phyloP scores from a whole-genome alignment of 495 filamentous ascomycete genomes.

The Margaritispora aquatica region DNA sequence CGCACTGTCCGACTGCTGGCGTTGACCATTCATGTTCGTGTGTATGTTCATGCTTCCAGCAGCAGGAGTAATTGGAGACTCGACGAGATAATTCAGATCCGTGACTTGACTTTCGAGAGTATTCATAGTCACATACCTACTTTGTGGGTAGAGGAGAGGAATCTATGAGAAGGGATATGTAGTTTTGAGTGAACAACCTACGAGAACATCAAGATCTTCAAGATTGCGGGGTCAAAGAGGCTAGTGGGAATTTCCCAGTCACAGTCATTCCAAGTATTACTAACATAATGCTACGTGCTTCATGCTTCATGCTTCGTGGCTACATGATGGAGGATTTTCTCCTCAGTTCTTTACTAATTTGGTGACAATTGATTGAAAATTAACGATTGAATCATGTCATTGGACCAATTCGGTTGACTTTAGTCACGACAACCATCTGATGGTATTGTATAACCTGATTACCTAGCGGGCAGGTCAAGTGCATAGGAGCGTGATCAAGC shows the following conservation, averaged over 20 bases:
- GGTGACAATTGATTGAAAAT: too few species aligned
- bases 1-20: conserved; percentile 23
- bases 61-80: conserved; percentile 22
- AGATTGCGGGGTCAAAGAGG: not conserved
- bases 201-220: not conserved
- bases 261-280: not conserved
- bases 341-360: too few species aligned
- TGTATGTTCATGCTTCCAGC: conserved; percentile 14
- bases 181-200: not conserved
- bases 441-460: too few species aligned
- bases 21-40: conserved; percentile 23
- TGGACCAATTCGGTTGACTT: too few species aligned
- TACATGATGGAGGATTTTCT: too few species aligned
- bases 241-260: not conserved
- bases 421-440: too few species aligned
- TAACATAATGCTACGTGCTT: not conserved
- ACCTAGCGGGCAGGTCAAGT: too few species aligned
- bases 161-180: too few species aligned
- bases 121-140: conserved; percentile 40
- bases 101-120: conserved; percentile 48
- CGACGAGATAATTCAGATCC: conserved; percentile 45
- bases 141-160: too few species aligned
- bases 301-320: not conserved
- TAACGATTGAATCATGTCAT: too few species aligned
- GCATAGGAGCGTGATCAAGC: too few species aligned